phyloP scores from a whole-genome alignment of 2,329 filamentous ascomycete species.

The Aspergillus sp. region DNA sequence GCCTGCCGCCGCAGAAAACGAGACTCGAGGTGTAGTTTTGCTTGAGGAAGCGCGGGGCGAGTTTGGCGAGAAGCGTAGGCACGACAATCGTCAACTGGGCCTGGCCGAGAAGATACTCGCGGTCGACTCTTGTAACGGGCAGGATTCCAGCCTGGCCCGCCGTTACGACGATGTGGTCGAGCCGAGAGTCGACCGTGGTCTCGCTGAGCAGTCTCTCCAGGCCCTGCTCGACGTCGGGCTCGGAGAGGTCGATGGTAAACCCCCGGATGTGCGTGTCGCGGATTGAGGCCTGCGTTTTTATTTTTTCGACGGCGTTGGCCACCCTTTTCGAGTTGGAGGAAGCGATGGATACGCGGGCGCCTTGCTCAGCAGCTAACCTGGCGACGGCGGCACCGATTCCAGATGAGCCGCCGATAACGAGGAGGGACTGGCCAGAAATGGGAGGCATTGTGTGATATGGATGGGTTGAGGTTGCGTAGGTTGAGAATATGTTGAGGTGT shows the following conservation, averaged over 20 bases:
- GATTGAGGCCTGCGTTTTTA: conserved; percentile 26
- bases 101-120: conserved; percentile 9
- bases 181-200: conserved; percentile 20
- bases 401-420: conserved; percentile 53
- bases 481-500: no score
- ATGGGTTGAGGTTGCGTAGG: not conserved
- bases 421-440: conserved; percentile 28
- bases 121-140: not conserved
- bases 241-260: conserved; percentile 44
- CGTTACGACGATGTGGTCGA: conserved; percentile 55
- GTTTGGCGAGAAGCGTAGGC: not conserved
- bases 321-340: conserved; percentile 44
- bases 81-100: conserved; percentile 38
- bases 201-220: conserved; percentile 44
- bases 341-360: conserved; percentile 49
- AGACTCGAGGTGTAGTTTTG: conserved; percentile 30
- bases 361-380: conserved; percentile 51
- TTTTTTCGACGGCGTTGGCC: conserved; percentile 36
- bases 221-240: conserved; percentile 43
- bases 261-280: conserved; percentile 39
- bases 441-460: not conserved
- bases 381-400: conserved; percentile 55
- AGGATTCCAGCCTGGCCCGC: conserved; percentile 43
- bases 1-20: conserved; percentile 56
- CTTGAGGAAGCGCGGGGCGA: not conserved